Evolutionary conservation across 495 filamentous ascomycete species (phyloP), one percentile per base, ranked within the genome.

Genomic region (Aspergillus kassunensis): DNA sequence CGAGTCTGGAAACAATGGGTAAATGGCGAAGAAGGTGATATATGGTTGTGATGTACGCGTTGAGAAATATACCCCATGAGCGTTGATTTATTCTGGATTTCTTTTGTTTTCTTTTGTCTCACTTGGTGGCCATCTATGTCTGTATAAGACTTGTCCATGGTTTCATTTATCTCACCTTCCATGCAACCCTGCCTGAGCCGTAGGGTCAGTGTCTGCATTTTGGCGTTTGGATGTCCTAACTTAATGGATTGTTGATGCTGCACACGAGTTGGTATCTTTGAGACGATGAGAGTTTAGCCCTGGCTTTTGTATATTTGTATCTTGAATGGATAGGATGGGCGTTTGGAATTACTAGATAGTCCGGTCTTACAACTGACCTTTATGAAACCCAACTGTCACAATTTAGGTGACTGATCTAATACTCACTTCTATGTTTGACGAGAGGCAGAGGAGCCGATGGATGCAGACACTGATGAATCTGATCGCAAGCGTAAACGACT

Each of bases 1-100:
- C 80, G 84, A 61, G 91, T 90, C 9, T 99, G 93, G 93, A 76
- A 78, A 55, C 77, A 80, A 60, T 97, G 91, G 91, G 95, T 89
- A 27, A 77, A 73, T 27, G 90, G 88, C 27, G 85, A 88, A 73
- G 88, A 90, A 27, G 90, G 93, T 40, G 93, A 99, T 78, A 93
- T 99, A 53, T 92, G 79, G 80, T 70, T 77, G 70, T 76, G 69
- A 73, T 68, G 56, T 62, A 58, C 61, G 62, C 65, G 58, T 63
- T 62, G 64, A 24, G 51, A 53, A 54, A 55, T 58, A 61, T 58
- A 61, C 59, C 59, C 59, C 49, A 46, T 61, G 52, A 61, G 59
- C 59, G 55, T 58, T 55, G 42, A 51, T 58, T 61, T 55, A 36
- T 10, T 25, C 21, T 51, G 35, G 16, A 31, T 51, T 45, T 29